Evolutionary conservation across 306 rosid species (phyloP), one percentile per base, ranked within the genome.

Genomic region (Prosopis cineraria): DNA sequence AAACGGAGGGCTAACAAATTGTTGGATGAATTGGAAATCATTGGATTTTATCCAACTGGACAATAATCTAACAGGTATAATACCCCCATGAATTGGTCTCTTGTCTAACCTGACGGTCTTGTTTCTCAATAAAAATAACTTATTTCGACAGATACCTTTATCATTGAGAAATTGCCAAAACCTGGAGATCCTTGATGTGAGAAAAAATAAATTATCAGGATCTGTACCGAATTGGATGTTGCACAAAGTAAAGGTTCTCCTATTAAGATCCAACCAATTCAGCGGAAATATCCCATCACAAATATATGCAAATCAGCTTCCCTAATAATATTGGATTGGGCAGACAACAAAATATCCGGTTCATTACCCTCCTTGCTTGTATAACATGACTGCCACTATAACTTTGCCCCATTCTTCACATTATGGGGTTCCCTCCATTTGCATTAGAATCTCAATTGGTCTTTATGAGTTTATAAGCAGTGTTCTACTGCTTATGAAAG

Each of bases 281-380:
- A 52, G 59, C 7, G 27, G 59, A 52, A 52, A 7, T 52, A 52
- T 52, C 6, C 59, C 59, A 2, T 12, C 11, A 8, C 59, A 52
- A 52, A 52, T 52, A n/a, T n/a, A 52, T 52, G 59, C 27, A 27
- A 19, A 52, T n/a, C 8, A 2, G 11, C 59, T 20, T 52, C 27
- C 59, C 59, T 52, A 7, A 52, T 0, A 2, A 52, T 52, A 20
- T 52, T 52, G 29, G 59, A 52, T 52, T 52, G n/a, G 2, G 27
- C 27, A 2, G 11, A n/a, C 12, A 52, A 52, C 59, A 43, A 12
- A n/a, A 24, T 81, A 2, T 76, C 73, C 1, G 81, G 84, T 20
- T 4, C 22, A 16, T 69, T 81, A 70, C 84, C 84, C n/a, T 19
- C 27, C 8, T 2, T 81, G 84, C 25, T 14, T 81, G 0, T 24